phyloP scores from a whole-genome alignment of 176 grass and related monocot species.

The Thinopyrum elongatum region DNA sequence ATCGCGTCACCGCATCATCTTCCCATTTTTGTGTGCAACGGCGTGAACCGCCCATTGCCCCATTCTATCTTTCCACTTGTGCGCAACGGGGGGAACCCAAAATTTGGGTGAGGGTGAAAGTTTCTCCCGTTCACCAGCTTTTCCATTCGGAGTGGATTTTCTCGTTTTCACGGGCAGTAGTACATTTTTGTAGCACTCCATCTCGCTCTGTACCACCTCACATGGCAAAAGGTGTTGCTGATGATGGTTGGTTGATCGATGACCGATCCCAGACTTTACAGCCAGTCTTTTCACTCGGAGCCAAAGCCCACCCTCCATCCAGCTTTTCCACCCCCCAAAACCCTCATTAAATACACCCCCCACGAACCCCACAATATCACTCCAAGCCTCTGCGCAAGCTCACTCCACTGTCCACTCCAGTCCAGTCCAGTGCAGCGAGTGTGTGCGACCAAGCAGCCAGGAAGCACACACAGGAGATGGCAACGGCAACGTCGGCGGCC shows the following conservation, averaged over 20 bases:
- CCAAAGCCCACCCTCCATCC: background rate
- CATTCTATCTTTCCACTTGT: background rate
- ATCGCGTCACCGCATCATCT: background rate
- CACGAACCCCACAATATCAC: constrained; percentile 11
- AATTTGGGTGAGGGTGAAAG: background rate
- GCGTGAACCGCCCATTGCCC: background rate
- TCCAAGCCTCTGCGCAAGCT: background rate
- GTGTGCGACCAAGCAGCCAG: background rate
- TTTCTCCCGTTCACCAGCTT: too few species aligned
- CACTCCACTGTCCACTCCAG: background rate
- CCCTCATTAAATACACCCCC: constrained; percentile 19
- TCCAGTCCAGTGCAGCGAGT: background rate
- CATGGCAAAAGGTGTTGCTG: background rate
- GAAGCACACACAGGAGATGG: background rate
- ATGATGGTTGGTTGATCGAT: background rate
- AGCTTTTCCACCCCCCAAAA: background rate
- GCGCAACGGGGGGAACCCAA: background rate
- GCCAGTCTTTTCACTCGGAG: background rate
- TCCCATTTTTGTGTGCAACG: background rate
- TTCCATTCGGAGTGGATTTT: background rate
- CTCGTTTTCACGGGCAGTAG: background rate
- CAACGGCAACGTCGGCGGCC: background rate
- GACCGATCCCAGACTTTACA: background rate
- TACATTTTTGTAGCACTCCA: background rate
- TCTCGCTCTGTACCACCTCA: background rate